Conservation (phyloP, 179 eudicot genomes). For the Spergularia azorica region DNA sequence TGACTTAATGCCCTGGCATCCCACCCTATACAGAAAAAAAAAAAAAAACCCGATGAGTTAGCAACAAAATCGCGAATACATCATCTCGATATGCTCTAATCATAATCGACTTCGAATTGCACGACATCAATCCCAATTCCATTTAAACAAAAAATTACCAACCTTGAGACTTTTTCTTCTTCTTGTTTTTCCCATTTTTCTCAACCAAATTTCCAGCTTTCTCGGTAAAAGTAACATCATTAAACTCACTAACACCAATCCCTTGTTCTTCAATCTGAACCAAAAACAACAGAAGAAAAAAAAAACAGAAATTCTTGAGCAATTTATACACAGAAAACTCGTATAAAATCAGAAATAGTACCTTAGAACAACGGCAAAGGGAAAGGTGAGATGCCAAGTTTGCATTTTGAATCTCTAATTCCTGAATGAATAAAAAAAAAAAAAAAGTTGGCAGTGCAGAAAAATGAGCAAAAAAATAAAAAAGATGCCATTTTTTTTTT, state of each 20-base stretch:
- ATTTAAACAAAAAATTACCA: constrained; percentile 6
- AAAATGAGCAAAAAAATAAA: background rate
- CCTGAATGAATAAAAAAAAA: constrained; percentile 33
- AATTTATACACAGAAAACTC: background rate
- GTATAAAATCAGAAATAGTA: background rate
- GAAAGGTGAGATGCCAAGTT: constrained; percentile 48
- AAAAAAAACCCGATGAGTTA: background rate
- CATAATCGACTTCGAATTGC: background rate
- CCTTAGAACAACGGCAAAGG: constrained; percentile 58
- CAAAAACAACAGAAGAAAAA: background rate
- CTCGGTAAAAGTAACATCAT: constrained; percentile 22
- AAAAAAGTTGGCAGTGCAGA: background rate
- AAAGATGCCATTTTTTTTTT: background rate
- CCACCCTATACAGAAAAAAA: constrained; percentile 30
- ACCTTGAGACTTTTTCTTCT: constrained; percentile 34
- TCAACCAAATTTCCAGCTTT: constrained; percentile 17
- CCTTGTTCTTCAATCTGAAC: constrained; percentile 35
- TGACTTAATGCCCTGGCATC: constrained; percentile 35
- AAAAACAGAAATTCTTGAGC: background rate
- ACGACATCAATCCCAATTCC: background rate
- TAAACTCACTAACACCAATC: constrained; percentile 23
- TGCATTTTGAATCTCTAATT: constrained; percentile 62
- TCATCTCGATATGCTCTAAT: background rate
- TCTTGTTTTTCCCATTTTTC: constrained; percentile 25
- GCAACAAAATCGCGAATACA: background rate